Base-by-base conservation (phyloP, 441 rosid genomes). In the Pelargonium cotyledonis region DNA sequence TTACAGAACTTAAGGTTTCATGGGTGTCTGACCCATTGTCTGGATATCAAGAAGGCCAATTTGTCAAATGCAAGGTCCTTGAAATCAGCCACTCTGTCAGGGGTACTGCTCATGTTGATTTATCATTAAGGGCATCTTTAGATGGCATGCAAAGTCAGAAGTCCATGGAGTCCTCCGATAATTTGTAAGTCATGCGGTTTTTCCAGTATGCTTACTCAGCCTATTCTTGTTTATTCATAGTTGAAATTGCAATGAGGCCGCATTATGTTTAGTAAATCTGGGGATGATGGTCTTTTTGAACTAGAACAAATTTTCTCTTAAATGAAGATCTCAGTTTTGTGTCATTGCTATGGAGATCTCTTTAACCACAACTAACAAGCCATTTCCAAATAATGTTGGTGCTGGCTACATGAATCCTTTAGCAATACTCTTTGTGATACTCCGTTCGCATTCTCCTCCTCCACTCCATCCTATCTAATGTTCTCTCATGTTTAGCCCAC, bases 11-110 rank as follows among this genome's bases (percentile, higher is more conserved):
- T 51, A 86, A 77, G 58, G 98, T 89, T 67, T 74, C 80, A 40
- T 95, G 90, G 91, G 88, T 79, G 70, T 65, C 86, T 29, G 84
- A 87, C 66, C 99, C 99, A 68, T 77, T 95, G 75, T 80, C 87
- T 79, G 89, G 82, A 60, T 86, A 82, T 76, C 68, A 35, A 31
- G 98, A 88, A 81, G 97, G 96, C 70, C 89, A 95, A 65, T 95
- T 92, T 76, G 90, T 95, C 73, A 90, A 88, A 81, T 90, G 95
- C 85, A 92, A 88, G 82, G 96, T 95, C 78, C 74, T 95, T 72
- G 98, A 95, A 80, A 80, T 90, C 72, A 77, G 85, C 77, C 86
- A 2, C 23, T 79, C 97, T n/a, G 76, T 70, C 70, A 86, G 72
- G 73, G 96, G 95, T 62, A 88, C 84, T 74, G 26, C 75, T 77